Base-by-base conservation (phyloP, 495 filamentous ascomycete genomes). In the Hyaloscypha variabilis region DNA sequence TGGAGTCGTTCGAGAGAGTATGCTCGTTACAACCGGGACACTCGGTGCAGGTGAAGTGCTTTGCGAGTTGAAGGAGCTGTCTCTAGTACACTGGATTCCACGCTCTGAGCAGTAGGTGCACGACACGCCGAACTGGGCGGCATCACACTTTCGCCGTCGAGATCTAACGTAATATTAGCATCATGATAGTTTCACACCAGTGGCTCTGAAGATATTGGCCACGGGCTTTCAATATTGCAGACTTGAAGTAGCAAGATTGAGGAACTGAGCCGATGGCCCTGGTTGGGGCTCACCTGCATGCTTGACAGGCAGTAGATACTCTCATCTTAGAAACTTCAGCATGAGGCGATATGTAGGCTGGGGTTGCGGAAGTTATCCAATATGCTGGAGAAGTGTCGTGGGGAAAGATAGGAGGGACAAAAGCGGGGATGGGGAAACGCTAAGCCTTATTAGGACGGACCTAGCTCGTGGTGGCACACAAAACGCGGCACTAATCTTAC, bases 251-350 rank as follows among this genome's bases (percentile, higher is more conserved):
- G 31, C 31, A 46, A n/a, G n/a, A n/a, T n/a, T n/a, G n/a, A n/a
- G n/a, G n/a, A n/a, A n/a, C n/a, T n/a, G n/a, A n/a, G n/a, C n/a
- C n/a, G n/a, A n/a, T n/a, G n/a, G n/a, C n/a, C n/a, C n/a, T n/a
- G n/a, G n/a, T n/a, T n/a, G n/a, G n/a, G n/a, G 30, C 67, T 19
- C 63, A 69, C 67, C 67, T 51, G 31, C 67, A 66, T 3, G 67
- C 53, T 39, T 46, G 29, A 63, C 67, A 69, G 23, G 67, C 67
- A 25, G 56, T 66, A 5, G 67, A 62, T 21, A 58, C 21, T 51
- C 67, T 62, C 67, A 69, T 69, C 8, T 54, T 54, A 23, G 26
- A 23, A 25, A 6, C 19, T 54, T 6, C 8, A 54, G 51, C 26
- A 26, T 23, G 26, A 5, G 19, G 17, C 17, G 4, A 17, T 46